A percentile compares a stretch with the other conserved stretches of the same genome.
These are phyloP conservation scores for Mucor indicus DNA, from an alignment of 371 early-diverging fungal species.

Conservation along the genomic window DNA sequence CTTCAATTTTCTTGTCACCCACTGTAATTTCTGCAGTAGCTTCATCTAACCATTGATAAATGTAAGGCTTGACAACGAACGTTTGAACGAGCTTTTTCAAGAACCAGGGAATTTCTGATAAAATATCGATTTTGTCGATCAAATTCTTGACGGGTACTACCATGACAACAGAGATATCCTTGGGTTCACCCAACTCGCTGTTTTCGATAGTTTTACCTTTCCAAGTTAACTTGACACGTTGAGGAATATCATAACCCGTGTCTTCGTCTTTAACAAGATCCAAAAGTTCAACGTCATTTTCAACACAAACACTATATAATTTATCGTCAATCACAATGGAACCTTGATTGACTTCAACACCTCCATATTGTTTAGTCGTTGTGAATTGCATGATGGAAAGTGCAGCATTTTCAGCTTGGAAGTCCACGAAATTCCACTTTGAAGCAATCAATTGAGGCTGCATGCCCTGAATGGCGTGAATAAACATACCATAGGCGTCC, in stretches of 20 bases:
- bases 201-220: slow-evolving; percentile 70
- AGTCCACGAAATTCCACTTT: slow-evolving; percentile 80
- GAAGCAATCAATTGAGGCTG: slow-evolving; percentile 84
- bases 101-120: slow-evolving; percentile 86
- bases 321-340: slow-evolving; percentile 66
- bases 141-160: slow-evolving; percentile 59
- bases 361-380: slow-evolving; percentile 75
- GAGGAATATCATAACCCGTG: slow-evolving; percentile 82
- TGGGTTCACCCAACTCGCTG: slow-evolving; percentile 41
- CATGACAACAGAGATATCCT: slow-evolving; percentile 63
- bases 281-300: slow-evolving; percentile 62
- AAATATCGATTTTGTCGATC: slow-evolving; percentile 79
- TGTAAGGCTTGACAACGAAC: slow-evolving; percentile 89
- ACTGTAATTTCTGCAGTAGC: slow-evolving; percentile 61
- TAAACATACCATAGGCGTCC: slow-evolving; percentile 74
- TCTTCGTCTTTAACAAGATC: slow-evolving; percentile 56
- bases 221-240: slow-evolving; percentile 65
- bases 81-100: slow-evolving; percentile 87
- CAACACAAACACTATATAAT: slow-evolving; percentile 69
- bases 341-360: slow-evolving; percentile 71
- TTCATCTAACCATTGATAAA: slow-evolving; percentile 85
- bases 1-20: slow-evolving; percentile 59
- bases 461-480: slow-evolving; percentile 83
- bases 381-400: slow-evolving; percentile 80
- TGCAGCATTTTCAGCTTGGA: slow-evolving; percentile 60